phyloP scores from a whole-genome alignment of 129 eudicot genomes.

The Flaveria bidentis region DNA sequence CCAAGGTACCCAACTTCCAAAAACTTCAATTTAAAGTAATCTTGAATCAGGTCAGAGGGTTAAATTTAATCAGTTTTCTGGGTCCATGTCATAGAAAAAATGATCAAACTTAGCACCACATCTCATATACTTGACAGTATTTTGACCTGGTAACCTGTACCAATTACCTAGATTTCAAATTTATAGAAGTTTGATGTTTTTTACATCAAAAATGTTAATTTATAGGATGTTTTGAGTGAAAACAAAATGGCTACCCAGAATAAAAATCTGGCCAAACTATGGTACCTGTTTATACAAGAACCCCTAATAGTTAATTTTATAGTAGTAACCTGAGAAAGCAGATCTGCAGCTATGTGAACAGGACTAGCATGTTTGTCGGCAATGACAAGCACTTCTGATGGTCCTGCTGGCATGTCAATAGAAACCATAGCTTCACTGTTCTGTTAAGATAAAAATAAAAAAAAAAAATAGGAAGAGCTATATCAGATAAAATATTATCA shows the following conservation, averaged over 20 bases:
- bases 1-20: neutral
- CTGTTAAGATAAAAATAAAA: conserved; percentile 43
- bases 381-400: conserved; percentile 98
- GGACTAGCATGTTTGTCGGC: conserved; percentile 95
- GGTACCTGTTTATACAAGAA: neutral
- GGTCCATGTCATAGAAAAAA: neutral
- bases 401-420: conserved; percentile 99
- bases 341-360: conserved; percentile 90
- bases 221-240: neutral
- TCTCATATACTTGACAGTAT: neutral
- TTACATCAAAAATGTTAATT: neutral
- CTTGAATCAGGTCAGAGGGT: neutral
- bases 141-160: conserved; percentile 2
- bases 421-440: conserved; percentile 99
- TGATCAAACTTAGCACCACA: neutral
- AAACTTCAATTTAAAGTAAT: neutral
- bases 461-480: neutral
- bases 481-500: conserved; percentile 4
- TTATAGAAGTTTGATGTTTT: neutral
- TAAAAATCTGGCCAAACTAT: neutral
- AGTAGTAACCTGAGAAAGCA: conserved; percentile 82
- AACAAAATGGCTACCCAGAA: neutral
- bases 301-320: neutral
- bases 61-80: neutral
- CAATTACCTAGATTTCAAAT: neutral